Evolutionary conservation across 768 basidiomycete genomes (phyloP).

Genomic region (Amanita thiersii): DNA sequence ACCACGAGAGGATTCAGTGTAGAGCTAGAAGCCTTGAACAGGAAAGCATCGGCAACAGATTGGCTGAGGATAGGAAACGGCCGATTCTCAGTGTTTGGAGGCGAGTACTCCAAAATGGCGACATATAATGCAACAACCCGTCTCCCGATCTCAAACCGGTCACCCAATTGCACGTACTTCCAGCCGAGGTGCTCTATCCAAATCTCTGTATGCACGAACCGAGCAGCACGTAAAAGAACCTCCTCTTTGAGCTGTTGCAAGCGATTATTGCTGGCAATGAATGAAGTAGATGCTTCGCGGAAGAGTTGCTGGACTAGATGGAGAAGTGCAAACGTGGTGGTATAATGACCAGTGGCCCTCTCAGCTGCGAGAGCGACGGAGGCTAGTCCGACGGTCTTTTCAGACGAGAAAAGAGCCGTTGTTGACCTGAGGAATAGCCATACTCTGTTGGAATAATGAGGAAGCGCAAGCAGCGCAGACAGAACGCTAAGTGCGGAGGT

Average conservation of each 20-base stretch:
- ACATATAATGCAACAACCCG: conserved; percentile 60
- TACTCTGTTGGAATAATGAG: conserved; percentile 70
- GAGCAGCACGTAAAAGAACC: conserved; percentile 68
- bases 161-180: conserved; percentile 77
- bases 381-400: conserved; percentile 44
- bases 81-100: conserved; percentile 41
- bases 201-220: conserved; percentile 78
- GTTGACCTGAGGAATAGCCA: conserved; percentile 87
- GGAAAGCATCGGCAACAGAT: conserved; percentile 59
- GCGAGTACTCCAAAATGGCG: conserved; percentile 55
- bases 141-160: conserved; percentile 77
- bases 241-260: conserved; percentile 75
- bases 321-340: conserved; percentile 75
- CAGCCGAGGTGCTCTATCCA: conserved; percentile 84
- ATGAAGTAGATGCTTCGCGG: conserved; percentile 57
- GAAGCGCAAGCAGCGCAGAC: conserved; percentile 65
- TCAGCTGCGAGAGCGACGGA: conserved; percentile 64
- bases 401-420: conserved; percentile 64
- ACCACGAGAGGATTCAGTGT: conserved; percentile 78
- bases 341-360: conserved; percentile 65
- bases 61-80: conserved; percentile 58
- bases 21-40: conserved; percentile 69
- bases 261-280: conserved; percentile 48
- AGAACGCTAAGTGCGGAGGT: conserved; percentile 80
- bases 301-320: conserved; percentile 71